phyloP scores from a whole-genome alignment of 495 filamentous ascomycete species.

The Podospora bellae-mahoneyi region DNA sequence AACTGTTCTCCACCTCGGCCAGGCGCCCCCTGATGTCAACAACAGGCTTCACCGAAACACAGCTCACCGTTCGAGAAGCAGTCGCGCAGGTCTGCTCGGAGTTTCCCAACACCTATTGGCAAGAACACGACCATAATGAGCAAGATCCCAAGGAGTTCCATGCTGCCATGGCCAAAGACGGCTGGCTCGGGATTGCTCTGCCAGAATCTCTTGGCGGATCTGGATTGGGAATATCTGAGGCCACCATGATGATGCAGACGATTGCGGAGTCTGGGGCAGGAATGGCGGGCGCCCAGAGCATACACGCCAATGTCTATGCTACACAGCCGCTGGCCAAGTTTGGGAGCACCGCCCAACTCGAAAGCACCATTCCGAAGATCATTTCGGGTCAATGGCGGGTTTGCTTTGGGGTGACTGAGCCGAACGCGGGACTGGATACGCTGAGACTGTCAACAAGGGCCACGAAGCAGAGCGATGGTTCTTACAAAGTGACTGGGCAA shows the following conservation, averaged over 20 bases:
- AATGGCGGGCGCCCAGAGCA: constrained; percentile 72
- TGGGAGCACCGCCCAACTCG: constrained; percentile 57
- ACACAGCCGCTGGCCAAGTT: constrained; percentile 74
- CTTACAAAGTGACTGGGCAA: constrained; percentile 65
- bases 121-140: constrained; percentile 61
- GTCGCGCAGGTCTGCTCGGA: constrained; percentile 64
- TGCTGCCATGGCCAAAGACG: constrained; percentile 68
- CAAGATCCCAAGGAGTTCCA: constrained; percentile 71
- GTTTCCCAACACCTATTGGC: constrained; percentile 67
- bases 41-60: constrained; percentile 66
- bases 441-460: constrained; percentile 63
- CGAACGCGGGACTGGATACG: constrained; percentile 72
- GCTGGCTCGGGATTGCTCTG: constrained; percentile 80
- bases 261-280: constrained; percentile 74
- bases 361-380: constrained; percentile 62
- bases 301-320: constrained; percentile 73
- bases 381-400: constrained; percentile 65
- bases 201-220: constrained; percentile 69
- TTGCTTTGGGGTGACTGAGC: constrained; percentile 65
- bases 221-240: constrained; percentile 74
- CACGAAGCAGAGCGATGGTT: constrained; percentile 45
- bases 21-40: constrained; percentile 59
- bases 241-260: constrained; percentile 82
- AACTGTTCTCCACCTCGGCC: constrained; percentile 28
- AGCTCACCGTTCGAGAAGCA: constrained; percentile 68